Percentiles rank a stretch among this genome's conserved stretches.
phyloP scores from a whole-genome alignment of 345 rosid genomes.

The Gossypium arboreum region DNA sequence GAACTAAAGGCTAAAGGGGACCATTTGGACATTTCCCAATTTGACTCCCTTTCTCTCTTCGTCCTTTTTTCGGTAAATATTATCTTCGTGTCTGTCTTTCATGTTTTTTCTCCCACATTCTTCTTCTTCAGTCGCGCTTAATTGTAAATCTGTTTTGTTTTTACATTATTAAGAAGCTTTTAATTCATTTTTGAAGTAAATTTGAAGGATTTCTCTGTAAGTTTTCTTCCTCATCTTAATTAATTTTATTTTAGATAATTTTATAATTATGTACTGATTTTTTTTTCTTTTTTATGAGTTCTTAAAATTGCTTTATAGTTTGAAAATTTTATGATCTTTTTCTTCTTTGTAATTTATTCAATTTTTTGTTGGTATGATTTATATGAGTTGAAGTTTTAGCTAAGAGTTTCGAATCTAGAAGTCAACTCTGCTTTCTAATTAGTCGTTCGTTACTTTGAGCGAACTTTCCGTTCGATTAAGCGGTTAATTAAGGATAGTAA shows the following conservation, averaged over 20 bases:
- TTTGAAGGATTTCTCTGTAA: conserved; percentile 23
- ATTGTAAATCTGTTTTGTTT: not conserved
- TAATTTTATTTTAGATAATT: not conserved
- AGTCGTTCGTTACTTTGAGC: not conserved
- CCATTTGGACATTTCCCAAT: not conserved
- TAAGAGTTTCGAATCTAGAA: not conserved
- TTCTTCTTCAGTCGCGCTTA: not conserved
- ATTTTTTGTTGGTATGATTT: conserved; percentile 1
- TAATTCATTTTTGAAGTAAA: conserved; percentile 12
- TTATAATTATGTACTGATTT: too few relatives aligned
- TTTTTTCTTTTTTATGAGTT: not conserved
- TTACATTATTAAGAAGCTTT: not conserved
- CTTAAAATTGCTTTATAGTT: not conserved
- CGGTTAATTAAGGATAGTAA: not conserved
- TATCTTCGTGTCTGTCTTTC: not conserved
- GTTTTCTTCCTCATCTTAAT: not conserved
- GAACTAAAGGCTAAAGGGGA: not conserved
- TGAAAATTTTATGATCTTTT: not conserved
- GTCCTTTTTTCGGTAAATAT: not conserved
- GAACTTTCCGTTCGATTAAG: not conserved
- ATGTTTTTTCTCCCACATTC: not conserved
- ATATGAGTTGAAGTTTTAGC: not conserved
- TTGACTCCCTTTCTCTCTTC: not conserved
- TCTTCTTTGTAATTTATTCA: not conserved
- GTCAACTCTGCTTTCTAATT: conserved; percentile 2